A percentile compares a stretch with the other conserved stretches of the same genome.
Conservation (phyloP, 176 grass and related monocot genomes). For the Triticum timopheevii region DNA sequence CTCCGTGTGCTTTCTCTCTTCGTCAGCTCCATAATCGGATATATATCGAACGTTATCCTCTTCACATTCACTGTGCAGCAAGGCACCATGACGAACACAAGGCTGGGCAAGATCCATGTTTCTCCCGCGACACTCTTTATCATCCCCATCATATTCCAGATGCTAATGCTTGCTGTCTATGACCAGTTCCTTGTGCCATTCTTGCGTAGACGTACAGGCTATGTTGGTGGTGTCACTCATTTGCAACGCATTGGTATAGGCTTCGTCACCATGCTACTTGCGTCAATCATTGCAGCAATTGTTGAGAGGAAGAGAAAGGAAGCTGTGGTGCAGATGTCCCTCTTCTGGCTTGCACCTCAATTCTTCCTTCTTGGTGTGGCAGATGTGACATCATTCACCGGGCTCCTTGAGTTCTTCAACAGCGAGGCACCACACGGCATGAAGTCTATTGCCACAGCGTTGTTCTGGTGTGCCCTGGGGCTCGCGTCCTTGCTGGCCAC, state of each 20-base stretch:
- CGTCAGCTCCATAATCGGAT: conserved; percentile 45
- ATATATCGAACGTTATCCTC: conserved; percentile 34
- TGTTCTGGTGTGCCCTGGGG: conserved; percentile 64
- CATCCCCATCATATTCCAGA: conserved; percentile 52
- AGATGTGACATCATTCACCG: conserved; percentile 60
- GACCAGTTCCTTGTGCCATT: conserved; percentile 42
- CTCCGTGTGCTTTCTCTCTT: conserved; percentile 52
- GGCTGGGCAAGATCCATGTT: conserved; percentile 44
- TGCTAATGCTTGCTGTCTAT: conserved; percentile 53
- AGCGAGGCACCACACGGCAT: conserved; percentile 48
- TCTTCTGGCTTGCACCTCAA: conserved; percentile 55
- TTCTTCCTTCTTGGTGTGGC: conserved; percentile 55
- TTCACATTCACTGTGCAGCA: conserved; percentile 57
- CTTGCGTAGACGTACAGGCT: conserved; percentile 41
- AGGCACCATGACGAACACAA: conserved; percentile 59
- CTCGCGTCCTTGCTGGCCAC: conserved; percentile 46
- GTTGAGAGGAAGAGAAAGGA: conserved; percentile 47
- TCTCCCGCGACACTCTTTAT: conserved; percentile 55
- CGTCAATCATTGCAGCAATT: conserved; percentile 31
- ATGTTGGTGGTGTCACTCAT: conserved; percentile 39
- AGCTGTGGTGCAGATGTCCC: conserved; percentile 47
- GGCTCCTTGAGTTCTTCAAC: conserved; percentile 79
- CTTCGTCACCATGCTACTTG: conserved; percentile 33
- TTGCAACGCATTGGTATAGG: conserved; percentile 47
- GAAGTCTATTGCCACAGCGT: conserved; percentile 61